Base-by-base conservation (phyloP, 1,284 basidiomycete species). In the Melampsora larici-populina region DNA sequence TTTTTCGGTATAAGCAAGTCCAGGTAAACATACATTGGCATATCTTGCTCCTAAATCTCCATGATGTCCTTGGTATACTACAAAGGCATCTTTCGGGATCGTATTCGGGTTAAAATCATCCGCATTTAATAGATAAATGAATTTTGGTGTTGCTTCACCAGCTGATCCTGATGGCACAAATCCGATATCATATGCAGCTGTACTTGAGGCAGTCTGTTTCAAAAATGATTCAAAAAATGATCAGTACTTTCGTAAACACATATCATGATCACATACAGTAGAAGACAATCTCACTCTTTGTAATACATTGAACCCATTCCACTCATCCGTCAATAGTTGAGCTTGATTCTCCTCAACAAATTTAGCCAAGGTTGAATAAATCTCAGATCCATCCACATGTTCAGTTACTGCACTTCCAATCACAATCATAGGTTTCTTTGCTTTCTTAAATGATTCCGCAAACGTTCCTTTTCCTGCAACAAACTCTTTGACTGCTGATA, bases 41-140 rank as follows among this genome's bases (percentile, higher is more conserved):
- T 95, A 90, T 83, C 95, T 93, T 2, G 97, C 97, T 70, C 97
- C 96, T 62, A 94, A 87, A 84, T 99, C 97, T 84, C 97, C 97
- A 84, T 99, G 96, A 85, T 98, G 96, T 64, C 97, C 97, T 85
- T 99, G 97, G 86, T 99, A 99, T 18, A 99, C 96, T 64, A 99
- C 96, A 83, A 99, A 99, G 0, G 96, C 94, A 82, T 95, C 89
- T 79, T 89, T 87, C 43, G 97, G 95, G 80, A 99, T 97, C n/a
- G 90, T 89, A 78, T 90, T 89, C 63, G 94, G 91, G 82, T 94
- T 89, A 78, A 99, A 86, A 83, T 98, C 95, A 82, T 99, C 97
- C 6, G 96, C 94, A 84, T 96, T 96, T 80, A 99, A 89, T 74
- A 99, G 89, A 86, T 97, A 98, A 82, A 99, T 87, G 85, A 99